Percentiles rank a stretch among this genome's conserved stretches.
Evolutionary conservation across 805 yeast genomes (phyloP).

Genomic region (Lipomyces oligophaga): DNA sequence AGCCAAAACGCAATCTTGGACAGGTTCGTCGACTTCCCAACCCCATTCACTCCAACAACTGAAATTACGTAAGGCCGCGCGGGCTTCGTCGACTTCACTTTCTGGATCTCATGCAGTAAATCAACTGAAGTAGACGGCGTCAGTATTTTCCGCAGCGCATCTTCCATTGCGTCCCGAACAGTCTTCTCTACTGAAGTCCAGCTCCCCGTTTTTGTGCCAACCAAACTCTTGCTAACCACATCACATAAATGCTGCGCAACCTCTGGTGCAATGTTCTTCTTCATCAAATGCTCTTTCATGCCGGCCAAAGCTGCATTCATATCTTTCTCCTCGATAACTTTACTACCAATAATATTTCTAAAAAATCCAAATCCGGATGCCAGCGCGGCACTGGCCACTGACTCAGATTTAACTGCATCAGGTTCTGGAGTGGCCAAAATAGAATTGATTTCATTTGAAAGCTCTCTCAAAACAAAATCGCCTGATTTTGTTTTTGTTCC

Average conservation of each 20-base stretch:
- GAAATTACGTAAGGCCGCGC: constrained; percentile 85
- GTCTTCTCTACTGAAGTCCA: constrained; percentile 74
- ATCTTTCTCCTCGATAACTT: constrained; percentile 59
- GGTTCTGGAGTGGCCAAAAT: constrained; percentile 36
- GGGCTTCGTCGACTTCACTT: constrained; percentile 5
- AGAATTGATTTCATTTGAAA: constrained; percentile 51
- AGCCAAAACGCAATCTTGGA: constrained; percentile 96
- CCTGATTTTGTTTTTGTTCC: constrained; percentile 50
- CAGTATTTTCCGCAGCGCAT: constrained; percentile 59
- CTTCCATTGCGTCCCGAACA: constrained; percentile 56
- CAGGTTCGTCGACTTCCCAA: constrained; percentile 92
- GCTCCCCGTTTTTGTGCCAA: constrained; percentile 66
- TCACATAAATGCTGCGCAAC: constrained; percentile 71
- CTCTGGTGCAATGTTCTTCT: constrained; percentile 87
- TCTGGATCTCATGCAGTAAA: constrained; percentile 72
- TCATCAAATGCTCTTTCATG: constrained; percentile 70
- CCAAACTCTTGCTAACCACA: constrained; percentile 63
- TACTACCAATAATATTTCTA: constrained; percentile 63
- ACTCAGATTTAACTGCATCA: constrained; percentile 4
- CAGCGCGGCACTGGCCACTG: constrained; percentile 28
- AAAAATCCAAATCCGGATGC: constrained; percentile 52
- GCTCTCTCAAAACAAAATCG: constrained; percentile 61
- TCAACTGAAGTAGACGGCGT: constrained; percentile 93
- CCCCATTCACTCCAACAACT: constrained; percentile 97
- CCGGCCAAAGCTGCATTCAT: constrained; percentile 60